Evolutionary conservation across 768 basidiomycete species (phyloP).

Genomic region (Pulveroboletus sp.): DNA sequence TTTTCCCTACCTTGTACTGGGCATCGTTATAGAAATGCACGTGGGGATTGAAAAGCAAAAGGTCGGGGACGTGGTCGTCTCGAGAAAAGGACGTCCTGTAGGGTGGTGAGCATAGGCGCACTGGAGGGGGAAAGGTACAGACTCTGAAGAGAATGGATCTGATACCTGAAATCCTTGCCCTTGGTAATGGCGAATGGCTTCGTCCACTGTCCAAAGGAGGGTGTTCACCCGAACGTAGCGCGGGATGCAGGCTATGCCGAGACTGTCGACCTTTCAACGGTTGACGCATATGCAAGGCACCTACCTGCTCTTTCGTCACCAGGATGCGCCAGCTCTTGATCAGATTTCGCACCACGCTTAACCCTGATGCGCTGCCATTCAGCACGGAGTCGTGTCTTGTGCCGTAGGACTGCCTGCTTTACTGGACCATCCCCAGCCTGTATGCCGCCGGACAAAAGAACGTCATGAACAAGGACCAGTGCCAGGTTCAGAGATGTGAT

Average conservation of each 20-base stretch:
- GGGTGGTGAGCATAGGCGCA: constrained; percentile 1
- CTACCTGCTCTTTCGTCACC: constrained; percentile 63
- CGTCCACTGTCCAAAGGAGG: constrained; percentile 56
- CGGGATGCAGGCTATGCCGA: constrained; percentile 56
- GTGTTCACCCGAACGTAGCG: constrained; percentile 86
- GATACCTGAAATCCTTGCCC: constrained; percentile 51
- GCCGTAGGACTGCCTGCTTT: constrained; percentile 80
- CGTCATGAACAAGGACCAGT: constrained; percentile 86
- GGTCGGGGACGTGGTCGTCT: constrained; percentile 79
- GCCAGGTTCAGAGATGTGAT: constrained; percentile 73
- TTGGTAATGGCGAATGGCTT: constrained; percentile 55
- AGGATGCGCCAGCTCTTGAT: constrained; percentile 57
- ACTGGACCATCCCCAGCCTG: constrained; percentile 88
- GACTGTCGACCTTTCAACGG: neutral
- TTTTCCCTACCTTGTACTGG: constrained; percentile 69
- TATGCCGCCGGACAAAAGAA: constrained; percentile 78
- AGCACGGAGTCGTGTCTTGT: constrained; percentile 83
- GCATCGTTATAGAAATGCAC: constrained; percentile 63
- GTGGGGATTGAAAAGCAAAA: constrained; percentile 71
- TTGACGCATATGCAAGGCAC: constrained; percentile 10
- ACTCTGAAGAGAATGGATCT: constrained; percentile 53
- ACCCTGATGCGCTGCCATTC: constrained; percentile 85
- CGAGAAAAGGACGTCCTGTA: constrained; percentile 57
- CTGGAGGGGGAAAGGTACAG: neutral
- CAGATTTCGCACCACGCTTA: constrained; percentile 61